Conservation (phyloP, 2,329 filamentous ascomycete genomes). For the Penicillium olsonii region DNA sequence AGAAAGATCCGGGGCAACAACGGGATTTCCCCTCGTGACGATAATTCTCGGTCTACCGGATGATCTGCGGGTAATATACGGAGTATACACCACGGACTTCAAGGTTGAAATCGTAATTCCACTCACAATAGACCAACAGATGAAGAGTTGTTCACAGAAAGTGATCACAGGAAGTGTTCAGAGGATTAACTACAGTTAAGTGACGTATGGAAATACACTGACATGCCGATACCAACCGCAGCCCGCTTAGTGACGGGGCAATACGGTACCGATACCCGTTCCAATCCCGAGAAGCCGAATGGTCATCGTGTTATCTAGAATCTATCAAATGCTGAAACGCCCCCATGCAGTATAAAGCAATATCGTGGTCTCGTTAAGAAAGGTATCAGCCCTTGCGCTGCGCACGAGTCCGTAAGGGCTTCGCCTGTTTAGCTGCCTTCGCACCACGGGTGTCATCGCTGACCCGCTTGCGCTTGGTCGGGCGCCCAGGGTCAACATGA, state of each 20-base stretch:
- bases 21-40: slow-evolving; percentile 24
- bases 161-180: too few relatives aligned
- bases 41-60: slow-evolving; percentile 34
- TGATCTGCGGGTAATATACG: slow-evolving; percentile 11
- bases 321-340: slow-evolving; percentile 9
- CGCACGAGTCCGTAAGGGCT: slow-evolving; percentile 53
- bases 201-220: slow-evolving; percentile 22
- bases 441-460: slow-evolving; percentile 42
- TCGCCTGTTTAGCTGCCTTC: slow-evolving; percentile 47
- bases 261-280: slow-evolving; percentile 21
- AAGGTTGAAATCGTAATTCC: too few relatives aligned
- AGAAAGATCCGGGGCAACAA: slow-evolving; percentile 21
- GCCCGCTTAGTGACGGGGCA: slow-evolving; percentile 17
- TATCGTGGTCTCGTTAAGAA: slow-evolving; percentile 19
- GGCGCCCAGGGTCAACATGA: slow-evolving; percentile 60
- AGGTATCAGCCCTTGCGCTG: slow-evolving; percentile 26
- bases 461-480: slow-evolving; percentile 51
- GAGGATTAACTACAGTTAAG: too few relatives aligned
- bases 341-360: slow-evolving; percentile 21
- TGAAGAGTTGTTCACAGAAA: too few relatives aligned
- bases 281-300: slow-evolving; percentile 25
- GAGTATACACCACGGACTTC: not conserved
- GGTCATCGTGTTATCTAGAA: slow-evolving; percentile 20
- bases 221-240: slow-evolving; percentile 37
- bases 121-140: too few relatives aligned